Evolutionary conservation across 1,139 yeast species (phyloP).

Genomic region (Spencermartinsiella ligniputridi): DNA sequence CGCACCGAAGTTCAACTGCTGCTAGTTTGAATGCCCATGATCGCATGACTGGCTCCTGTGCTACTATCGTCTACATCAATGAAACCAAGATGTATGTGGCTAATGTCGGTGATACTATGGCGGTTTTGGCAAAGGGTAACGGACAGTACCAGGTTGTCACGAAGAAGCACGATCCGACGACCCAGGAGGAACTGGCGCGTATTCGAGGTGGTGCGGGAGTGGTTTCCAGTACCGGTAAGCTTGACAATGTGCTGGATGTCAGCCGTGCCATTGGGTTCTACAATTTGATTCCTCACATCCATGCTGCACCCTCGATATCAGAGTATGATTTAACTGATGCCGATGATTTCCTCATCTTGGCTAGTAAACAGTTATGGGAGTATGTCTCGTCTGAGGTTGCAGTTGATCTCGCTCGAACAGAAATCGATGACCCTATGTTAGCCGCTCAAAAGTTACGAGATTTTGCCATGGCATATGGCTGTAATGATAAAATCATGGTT

Average conservation of each 20-base stretch:
- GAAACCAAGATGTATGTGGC: conserved; percentile 74
- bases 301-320: conserved; percentile 79
- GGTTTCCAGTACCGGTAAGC: conserved; percentile 77
- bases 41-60: conserved; percentile 78
- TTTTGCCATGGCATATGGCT: conserved; percentile 90
- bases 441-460: conserved; percentile 95
- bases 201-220: conserved; percentile 89
- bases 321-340: conserved; percentile 58
- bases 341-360: conserved; percentile 84
- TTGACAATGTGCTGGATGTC: conserved; percentile 77
- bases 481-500: conserved; percentile 76
- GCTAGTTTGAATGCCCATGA: conserved; percentile 46
- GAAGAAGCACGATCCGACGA: conserved; percentile 80
- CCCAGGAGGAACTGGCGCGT: conserved; percentile 73
- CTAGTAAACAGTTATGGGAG: conserved; percentile 83
- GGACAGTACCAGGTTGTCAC: conserved; percentile 77
- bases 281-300: conserved; percentile 80
- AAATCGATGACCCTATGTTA: conserved; percentile 75
- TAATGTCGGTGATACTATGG: conserved; percentile 87
- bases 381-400: conserved; percentile 77
- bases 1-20: conserved; percentile 34
- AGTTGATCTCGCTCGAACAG: conserved; percentile 84
- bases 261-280: conserved; percentile 93
- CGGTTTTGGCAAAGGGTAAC: conserved; percentile 69
- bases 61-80: conserved; percentile 72